These are phyloP conservation scores for Bruguiera hainesii DNA, from an alignment of 441 rosid genomes.

Conservation along the genomic window DNA sequence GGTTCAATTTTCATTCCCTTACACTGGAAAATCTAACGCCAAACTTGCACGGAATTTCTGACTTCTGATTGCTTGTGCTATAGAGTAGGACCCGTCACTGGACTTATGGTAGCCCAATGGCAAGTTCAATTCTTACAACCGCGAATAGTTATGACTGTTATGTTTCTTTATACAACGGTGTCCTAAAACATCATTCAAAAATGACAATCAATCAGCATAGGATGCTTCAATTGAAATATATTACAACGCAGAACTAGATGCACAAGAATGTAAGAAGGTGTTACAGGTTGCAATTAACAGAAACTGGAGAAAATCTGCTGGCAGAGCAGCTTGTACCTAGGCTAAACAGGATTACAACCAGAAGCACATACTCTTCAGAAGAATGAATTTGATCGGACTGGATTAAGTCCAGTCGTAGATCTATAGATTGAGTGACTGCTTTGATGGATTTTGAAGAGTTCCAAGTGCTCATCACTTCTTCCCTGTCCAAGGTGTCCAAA, in stretches of 20 bases:
- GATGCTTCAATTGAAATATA: neutral
- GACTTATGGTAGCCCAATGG: no score
- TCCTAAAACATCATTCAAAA: conserved; percentile 5
- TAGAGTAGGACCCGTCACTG: no score
- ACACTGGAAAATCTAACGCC: no score
- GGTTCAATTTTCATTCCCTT: no score
- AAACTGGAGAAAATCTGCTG: conserved; percentile 4
- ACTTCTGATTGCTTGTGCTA: no score
- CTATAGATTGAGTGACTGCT: conserved; percentile 4
- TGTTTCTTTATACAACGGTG: neutral
- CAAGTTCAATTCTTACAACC: no score
- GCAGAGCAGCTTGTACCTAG: conserved; percentile 15
- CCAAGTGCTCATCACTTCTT: conserved; percentile 14
- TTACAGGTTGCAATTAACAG: neutral
- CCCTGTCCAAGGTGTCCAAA: conserved; percentile 26
- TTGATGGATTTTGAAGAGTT: neutral
- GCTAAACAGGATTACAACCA: conserved; percentile 15
- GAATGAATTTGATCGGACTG: conserved; percentile 10
- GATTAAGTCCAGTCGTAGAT: conserved; percentile 1
- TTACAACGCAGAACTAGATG: neutral
- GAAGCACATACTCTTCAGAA: conserved; percentile 2
- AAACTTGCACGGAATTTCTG: no score
- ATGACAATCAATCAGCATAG: conserved; percentile 5
- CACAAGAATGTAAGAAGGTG: neutral
- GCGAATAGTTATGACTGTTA: neutral